phyloP scores from a whole-genome alignment of 164 flowering plant genomes.

The Vitis vinifera region DNA sequence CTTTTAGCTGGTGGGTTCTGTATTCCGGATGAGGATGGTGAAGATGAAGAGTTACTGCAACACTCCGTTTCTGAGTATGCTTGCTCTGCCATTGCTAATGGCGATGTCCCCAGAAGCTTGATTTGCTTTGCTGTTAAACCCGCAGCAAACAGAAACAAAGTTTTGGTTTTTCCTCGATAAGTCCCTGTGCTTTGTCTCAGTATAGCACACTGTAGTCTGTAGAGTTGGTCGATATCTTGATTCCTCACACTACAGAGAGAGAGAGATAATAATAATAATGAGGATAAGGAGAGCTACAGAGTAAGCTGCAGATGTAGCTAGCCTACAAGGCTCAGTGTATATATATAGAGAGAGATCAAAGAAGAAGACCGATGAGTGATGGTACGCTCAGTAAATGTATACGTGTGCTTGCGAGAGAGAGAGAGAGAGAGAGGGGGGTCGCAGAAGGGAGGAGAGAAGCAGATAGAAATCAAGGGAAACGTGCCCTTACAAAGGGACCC shows the following conservation, averaged over 20 bases:
- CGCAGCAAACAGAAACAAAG: not conserved
- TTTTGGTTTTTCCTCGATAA: too few species aligned
- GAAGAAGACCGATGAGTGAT: not conserved
- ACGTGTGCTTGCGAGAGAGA: too few species aligned
- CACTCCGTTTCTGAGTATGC: constrained; percentile 19
- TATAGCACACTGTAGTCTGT: not conserved
- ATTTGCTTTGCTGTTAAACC: not conserved
- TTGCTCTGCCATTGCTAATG: constrained; percentile 12
- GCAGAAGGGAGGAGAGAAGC: too few species aligned
- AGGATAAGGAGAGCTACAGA: too few species aligned
- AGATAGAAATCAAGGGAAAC: too few species aligned
- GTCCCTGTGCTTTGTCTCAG: not conserved
- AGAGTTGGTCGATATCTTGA: not conserved
- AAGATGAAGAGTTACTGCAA: not conserved
- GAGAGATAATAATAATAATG: not conserved
- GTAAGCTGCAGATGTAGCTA: too few species aligned
- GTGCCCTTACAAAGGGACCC: too few species aligned
- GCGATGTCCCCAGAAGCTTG: not conserved
- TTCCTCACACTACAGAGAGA: not conserved
- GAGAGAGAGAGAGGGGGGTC: too few species aligned
- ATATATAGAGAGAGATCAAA: not conserved
- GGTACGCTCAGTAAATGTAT: too few species aligned
- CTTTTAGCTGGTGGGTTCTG: not conserved
- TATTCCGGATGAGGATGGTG: not conserved
- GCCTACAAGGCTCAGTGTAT: too few species aligned